Evolutionary conservation across 441 rosid species (phyloP).

Genomic region (Populus hybrid): DNA sequence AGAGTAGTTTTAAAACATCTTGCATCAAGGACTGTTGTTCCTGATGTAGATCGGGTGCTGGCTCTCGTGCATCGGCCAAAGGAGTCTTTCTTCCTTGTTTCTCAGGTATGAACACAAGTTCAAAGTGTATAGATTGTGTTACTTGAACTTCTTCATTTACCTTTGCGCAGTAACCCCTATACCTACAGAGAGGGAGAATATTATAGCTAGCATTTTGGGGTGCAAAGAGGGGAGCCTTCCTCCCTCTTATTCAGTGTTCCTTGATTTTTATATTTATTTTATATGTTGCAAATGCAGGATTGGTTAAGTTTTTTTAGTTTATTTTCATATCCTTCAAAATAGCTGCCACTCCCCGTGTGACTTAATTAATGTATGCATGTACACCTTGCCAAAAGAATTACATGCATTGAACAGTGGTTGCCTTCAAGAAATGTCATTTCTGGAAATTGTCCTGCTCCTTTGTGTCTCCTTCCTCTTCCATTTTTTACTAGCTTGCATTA

Average conservation of each 20-base stretch:
- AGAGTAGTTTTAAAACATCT: conserved; percentile 68
- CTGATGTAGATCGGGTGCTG: conserved; percentile 52
- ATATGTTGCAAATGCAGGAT: neutral
- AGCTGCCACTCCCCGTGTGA: neutral
- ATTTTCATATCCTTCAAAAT: neutral
- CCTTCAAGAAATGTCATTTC: neutral
- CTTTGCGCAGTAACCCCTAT: neutral
- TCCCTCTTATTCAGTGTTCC: neutral
- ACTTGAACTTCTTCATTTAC: neutral
- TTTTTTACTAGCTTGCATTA: neutral
- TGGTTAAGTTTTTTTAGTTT: neutral
- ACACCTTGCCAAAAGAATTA: neutral
- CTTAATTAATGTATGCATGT: neutral
- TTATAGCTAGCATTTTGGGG: neutral
- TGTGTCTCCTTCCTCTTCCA: neutral
- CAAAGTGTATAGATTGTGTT: neutral
- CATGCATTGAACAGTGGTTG: neutral
- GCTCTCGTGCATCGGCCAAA: conserved; percentile 93
- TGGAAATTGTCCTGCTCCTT: neutral
- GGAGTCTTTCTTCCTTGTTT: conserved; percentile 81
- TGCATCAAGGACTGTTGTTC: conserved; percentile 66
- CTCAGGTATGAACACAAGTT: conserved; percentile 49
- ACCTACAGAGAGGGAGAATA: neutral
- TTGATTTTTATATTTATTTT: neutral
- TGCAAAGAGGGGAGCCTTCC: neutral